phyloP scores from a whole-genome alignment of 306 rosid genomes.

The Delonix regia region DNA sequence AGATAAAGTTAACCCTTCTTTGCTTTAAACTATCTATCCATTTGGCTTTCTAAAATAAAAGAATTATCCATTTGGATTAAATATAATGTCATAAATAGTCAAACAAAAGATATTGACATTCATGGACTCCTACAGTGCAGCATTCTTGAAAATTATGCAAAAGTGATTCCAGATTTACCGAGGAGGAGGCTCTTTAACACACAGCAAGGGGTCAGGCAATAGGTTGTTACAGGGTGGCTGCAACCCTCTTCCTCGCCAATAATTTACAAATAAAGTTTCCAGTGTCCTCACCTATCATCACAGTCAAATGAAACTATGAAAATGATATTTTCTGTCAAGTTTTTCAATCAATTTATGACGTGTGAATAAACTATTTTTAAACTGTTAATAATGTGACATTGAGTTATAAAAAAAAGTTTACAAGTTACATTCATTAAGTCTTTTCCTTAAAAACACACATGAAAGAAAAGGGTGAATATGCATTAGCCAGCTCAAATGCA shows the following conservation, averaged over 20 bases:
- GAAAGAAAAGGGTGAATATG: slow-evolving; percentile 10
- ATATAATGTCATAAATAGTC: background rate
- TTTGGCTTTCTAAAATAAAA: background rate
- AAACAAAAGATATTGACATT: slow-evolving; percentile 26
- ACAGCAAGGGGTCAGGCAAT: slow-evolving; percentile 59
- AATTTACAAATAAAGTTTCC: slow-evolving; percentile 64
- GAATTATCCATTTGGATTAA: background rate
- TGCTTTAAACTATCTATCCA: background rate
- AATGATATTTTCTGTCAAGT: background rate
- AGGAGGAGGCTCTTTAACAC: slow-evolving; percentile 60
- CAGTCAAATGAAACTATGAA: slow-evolving; percentile 5
- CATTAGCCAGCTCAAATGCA: background rate
- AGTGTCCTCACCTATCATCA: slow-evolving; percentile 72
- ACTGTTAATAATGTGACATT: background rate
- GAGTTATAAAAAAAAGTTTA: background rate
- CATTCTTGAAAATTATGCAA: slow-evolving; percentile 1
- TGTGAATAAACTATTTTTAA: background rate
- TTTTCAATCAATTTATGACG: background rate
- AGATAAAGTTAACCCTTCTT: background rate
- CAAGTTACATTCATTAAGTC: background rate
- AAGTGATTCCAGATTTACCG: slow-evolving; percentile 9
- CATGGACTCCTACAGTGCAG: slow-evolving; percentile 22
- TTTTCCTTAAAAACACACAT: background rate
- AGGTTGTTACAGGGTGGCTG: slow-evolving; percentile 65
- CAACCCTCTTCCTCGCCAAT: slow-evolving; percentile 77